Evolutionary conservation across 192 early-diverging fungal genomes (phyloP).

Genomic region (Spinellus fusiger): DNA sequence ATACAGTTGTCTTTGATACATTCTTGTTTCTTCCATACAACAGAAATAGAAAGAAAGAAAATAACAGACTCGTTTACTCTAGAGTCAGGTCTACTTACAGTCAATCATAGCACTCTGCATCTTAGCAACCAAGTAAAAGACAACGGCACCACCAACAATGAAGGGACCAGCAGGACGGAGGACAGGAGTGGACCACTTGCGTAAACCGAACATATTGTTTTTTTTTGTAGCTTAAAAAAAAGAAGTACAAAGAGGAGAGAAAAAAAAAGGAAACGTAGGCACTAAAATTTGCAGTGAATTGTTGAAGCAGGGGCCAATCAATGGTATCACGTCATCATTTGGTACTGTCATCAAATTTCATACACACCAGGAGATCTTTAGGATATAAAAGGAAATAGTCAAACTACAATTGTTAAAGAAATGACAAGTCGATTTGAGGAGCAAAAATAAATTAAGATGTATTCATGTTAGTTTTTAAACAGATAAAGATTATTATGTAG

Average conservation of each 20-base stretch:
- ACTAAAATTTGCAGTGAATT: background rate
- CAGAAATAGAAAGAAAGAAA: background rate
- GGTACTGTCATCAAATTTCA: too few relatives aligned
- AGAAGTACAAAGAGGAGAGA: background rate
- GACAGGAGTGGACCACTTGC: conserved; percentile 52
- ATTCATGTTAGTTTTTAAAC: too few relatives aligned
- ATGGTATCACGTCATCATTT: too few relatives aligned
- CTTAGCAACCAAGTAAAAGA: conserved; percentile 44
- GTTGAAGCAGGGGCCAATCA: background rate
- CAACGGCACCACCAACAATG: conserved; percentile 40
- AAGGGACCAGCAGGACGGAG: conserved; percentile 49
- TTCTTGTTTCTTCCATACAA: too few relatives aligned
- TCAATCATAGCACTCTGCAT: conserved; percentile 41
- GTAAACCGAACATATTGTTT: conserved; percentile 45
- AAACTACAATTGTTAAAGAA: too few relatives aligned
- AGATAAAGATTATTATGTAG: too few relatives aligned
- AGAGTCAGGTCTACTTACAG: too few relatives aligned
- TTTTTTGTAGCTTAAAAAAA: background rate
- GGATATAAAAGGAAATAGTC: too few relatives aligned
- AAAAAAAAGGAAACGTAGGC: background rate
- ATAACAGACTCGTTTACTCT: background rate
- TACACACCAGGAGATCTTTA: too few relatives aligned
- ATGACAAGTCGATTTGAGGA: too few relatives aligned
- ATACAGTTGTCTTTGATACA: background rate
- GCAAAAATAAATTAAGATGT: too few relatives aligned